Evolutionary conservation across 2,329 filamentous ascomycete species (phyloP), one percentile per base, ranked within the genome.

Genomic region (Phaeophleospora eucalypticola): DNA sequence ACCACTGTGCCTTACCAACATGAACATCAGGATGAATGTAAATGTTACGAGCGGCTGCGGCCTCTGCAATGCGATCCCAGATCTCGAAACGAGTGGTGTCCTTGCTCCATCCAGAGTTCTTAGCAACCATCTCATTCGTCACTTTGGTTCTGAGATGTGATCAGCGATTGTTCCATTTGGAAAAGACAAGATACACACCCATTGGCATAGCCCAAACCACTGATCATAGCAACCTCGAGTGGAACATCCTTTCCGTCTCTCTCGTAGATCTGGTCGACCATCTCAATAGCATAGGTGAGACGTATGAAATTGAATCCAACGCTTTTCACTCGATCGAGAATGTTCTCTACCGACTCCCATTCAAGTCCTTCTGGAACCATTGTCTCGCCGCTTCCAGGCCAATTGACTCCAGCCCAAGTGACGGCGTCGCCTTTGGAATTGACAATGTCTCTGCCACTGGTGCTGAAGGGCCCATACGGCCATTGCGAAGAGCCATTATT

Each of bases 21-120:
- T 83, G 80, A 58, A 83, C 82, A 61, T 83, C 79, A 0, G 82
- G 68, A 51, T 81, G 76, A 4, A 83, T 67, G 52, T 80, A 79
- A 43, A 83, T 74, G 14, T 78, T 58, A 54, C 81, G 52, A 51
- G 53, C 45, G 10, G 53, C 53, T 12, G 57, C 57, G 6, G 42
- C 52, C 7, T 51, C 45, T 18, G 57, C 54, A 43, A 59, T 55
- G 8, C 42, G 43, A 29, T 55, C 50, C 66, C 66, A 68, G 43
- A 68, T 66, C 48, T 68, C 60, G 52, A 68, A 68, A 18, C 68
- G 60, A 21, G 66, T 70, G 0, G 68, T 71, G 20, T 67, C 61
- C 2, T 61, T 60, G 1, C 61, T 67, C 60, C 68, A 68, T 3
- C 58, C 57, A 0, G 67, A 64, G 41, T 71, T 71, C 35, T 63